Evolutionary conservation across 768 basidiomycete species (phyloP).

Genomic region (Leccinum aurantiacum): DNA sequence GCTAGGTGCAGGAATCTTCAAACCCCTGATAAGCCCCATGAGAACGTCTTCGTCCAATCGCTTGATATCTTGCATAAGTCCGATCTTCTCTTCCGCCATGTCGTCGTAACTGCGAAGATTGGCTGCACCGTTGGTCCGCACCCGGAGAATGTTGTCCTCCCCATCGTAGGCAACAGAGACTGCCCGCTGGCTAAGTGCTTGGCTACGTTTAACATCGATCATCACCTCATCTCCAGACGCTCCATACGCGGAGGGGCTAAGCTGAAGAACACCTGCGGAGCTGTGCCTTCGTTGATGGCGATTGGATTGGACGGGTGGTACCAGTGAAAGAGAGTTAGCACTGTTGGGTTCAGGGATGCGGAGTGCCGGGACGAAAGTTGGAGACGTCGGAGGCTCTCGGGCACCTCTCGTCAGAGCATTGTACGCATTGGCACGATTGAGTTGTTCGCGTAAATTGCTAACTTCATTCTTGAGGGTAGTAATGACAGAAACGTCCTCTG

Average conservation of each 20-base stretch:
- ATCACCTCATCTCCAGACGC: slow-evolving; percentile 78
- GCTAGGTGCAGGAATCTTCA: slow-evolving; percentile 92
- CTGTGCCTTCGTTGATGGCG: slow-evolving; percentile 84
- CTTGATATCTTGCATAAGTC: slow-evolving; percentile 87
- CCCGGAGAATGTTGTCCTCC: slow-evolving; percentile 69
- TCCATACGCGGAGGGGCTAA: slow-evolving; percentile 60
- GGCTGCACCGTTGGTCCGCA: slow-evolving; percentile 62
- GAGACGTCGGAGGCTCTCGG: slow-evolving; percentile 76
- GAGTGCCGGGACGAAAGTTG: slow-evolving; percentile 81
- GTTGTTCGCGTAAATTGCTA: slow-evolving; percentile 87
- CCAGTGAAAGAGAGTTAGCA: slow-evolving; percentile 46
- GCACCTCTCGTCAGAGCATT: slow-evolving; percentile 78
- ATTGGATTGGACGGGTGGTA: slow-evolving; percentile 37
- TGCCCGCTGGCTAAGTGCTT: slow-evolving; percentile 73
- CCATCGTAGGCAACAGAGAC: slow-evolving; percentile 88
- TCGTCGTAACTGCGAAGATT: slow-evolving; percentile 81
- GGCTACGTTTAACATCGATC: slow-evolving; percentile 68
- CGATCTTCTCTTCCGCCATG: slow-evolving; percentile 92
- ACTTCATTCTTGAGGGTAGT: slow-evolving; percentile 90
- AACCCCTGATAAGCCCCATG: slow-evolving; percentile 81
- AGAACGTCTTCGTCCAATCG: slow-evolving; percentile 92
- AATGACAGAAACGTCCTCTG: slow-evolving; percentile 86
- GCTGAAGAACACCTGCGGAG: slow-evolving; percentile 74
- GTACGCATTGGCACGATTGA: slow-evolving; percentile 93
- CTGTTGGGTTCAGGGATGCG: slow-evolving; percentile 48